A percentile compares a stretch with the other conserved stretches of the same genome.
phyloP scores from a whole-genome alignment of 805 yeast genomes.

The Metschnikowia orientalis region DNA sequence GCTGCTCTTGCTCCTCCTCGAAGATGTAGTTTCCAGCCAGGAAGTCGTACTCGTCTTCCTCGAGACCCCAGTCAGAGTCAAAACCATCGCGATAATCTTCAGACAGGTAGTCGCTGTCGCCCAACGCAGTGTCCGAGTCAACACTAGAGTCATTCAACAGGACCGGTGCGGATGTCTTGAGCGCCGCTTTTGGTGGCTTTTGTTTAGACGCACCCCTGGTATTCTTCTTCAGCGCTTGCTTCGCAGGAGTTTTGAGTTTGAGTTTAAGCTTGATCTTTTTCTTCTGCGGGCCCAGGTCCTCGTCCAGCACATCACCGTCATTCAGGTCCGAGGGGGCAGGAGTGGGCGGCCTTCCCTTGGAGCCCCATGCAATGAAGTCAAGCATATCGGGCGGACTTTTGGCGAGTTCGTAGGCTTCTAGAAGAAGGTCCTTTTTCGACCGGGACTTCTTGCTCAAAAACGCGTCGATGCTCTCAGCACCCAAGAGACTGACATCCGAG shows the following conservation, averaged over 20 bases:
- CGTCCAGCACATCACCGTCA: slow-evolving; percentile 35
- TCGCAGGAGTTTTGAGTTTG: slow-evolving; percentile 14
- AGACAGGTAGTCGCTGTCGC: not conserved
- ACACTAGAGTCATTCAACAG: not conserved
- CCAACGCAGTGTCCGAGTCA: not conserved
- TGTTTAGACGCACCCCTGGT: no score
- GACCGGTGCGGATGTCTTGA: no score
- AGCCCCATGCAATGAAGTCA: slow-evolving; percentile 37
- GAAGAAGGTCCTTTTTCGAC: slow-evolving; percentile 41
- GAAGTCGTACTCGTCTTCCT: slow-evolving; percentile 24
- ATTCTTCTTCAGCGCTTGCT: slow-evolving; percentile 6
- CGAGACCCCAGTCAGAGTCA: slow-evolving; percentile 42
- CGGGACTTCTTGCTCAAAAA: slow-evolving; percentile 28
- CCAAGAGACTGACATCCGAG: slow-evolving; percentile 47
- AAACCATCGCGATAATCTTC: slow-evolving; percentile 8
- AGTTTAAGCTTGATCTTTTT: slow-evolving; percentile 18
- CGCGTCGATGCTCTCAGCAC: slow-evolving; percentile 37
- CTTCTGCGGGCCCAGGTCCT: slow-evolving; percentile 32
- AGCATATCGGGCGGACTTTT: slow-evolving; percentile 41
- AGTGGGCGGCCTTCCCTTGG: slow-evolving; percentile 39
- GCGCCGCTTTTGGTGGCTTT: slow-evolving; percentile 1
- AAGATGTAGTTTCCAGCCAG: slow-evolving; percentile 36
- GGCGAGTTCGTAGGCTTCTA: slow-evolving; percentile 52
- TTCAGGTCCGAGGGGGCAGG: slow-evolving; percentile 28
- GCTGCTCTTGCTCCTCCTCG: slow-evolving; percentile 30